These are phyloP conservation scores for Austroboletus festivus DNA, from an alignment of 768 basidiomycete species.

Conservation along the genomic window DNA sequence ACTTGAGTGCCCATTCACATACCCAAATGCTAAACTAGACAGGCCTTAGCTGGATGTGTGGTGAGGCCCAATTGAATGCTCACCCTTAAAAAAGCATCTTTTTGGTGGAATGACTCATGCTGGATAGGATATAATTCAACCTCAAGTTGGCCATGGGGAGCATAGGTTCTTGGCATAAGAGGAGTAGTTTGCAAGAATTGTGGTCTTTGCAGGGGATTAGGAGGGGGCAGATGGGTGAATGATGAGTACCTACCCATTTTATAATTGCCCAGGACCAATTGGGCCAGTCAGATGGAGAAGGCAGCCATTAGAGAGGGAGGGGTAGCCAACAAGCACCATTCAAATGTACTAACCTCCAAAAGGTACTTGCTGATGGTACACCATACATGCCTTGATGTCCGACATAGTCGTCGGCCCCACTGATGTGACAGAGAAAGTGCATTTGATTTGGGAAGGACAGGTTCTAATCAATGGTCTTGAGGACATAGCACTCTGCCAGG, in stretches of 20 bases:
- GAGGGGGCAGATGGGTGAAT: neutral
- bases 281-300: slow-evolving; percentile 81
- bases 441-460: slow-evolving; percentile 85
- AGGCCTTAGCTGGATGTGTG: neutral
- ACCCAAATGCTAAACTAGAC: slow-evolving; percentile 77
- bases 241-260: slow-evolving; percentile 71
- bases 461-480: slow-evolving; percentile 85
- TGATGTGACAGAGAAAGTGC: slow-evolving; percentile 82
- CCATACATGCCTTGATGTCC: slow-evolving; percentile 79
- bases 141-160: slow-evolving; percentile 81
- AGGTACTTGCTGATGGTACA: slow-evolving; percentile 91
- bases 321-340: slow-evolving; percentile 68
- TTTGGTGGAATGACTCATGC: slow-evolving; percentile 81
- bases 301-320: slow-evolving; percentile 82
- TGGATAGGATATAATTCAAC: slow-evolving; percentile 80
- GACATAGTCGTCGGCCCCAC: slow-evolving; percentile 93
- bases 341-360: slow-evolving; percentile 80
- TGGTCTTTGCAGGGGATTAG: slow-evolving; percentile 47
- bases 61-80: slow-evolving; percentile 9
- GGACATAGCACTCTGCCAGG: slow-evolving; percentile 84
- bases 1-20: slow-evolving; percentile 77
- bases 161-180: slow-evolving; percentile 78
- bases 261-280: slow-evolving; percentile 72
- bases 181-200: slow-evolving; percentile 85
- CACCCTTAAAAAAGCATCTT: slow-evolving; percentile 88